Evolutionary conservation across 108 stramenopile species (phyloP), one percentile per base, ranked within the genome.

Genomic region (Fistulifera pelliculosa): DNA sequence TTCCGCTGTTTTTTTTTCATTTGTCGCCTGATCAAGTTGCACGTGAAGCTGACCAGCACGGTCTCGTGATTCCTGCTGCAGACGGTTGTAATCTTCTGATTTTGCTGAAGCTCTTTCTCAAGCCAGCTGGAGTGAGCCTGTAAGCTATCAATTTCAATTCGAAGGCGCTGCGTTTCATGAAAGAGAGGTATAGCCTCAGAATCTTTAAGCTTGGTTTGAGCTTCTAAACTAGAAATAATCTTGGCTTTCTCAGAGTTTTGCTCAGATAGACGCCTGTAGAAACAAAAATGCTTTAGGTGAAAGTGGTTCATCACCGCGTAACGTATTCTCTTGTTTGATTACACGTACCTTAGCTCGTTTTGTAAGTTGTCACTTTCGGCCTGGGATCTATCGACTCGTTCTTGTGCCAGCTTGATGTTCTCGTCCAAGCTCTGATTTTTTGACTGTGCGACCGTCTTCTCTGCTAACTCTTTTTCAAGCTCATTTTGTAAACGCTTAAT

Each of bases 311-410:
- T 27, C 15, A 35, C 6, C 10, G 31, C 49, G 10, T 35, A 38
- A 35, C 15, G 22, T n/a, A n/a, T n/a, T n/a, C n/a, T n/a, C n/a
- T n/a, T n/a, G n/a, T n/a, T n/a, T n/a, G 23, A 47, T 22, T 17
- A 40, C 1, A 63, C 84, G 17, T 60, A 87, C 86, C 77, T 79
- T 27, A 87, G 77, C 60, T 87, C 86, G 44, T 78, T 74, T 43
- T 79, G 64, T 63, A 87, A 49, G 1, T 39, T 23, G 58, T 87
- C 86, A 12, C 69, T 58, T 51, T 87, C 86, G 7, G 49, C 64
- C n/a, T 67, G 67, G 28, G 73, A 27, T 10, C 86, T 73, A 49
- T 69, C 70, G 8, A 52, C 23, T n/a, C 73, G 66, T 51, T 74
- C 78, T 26, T 63, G 28, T 8, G 54, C 22, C 15, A 24, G 18